Percentiles rank a stretch among this genome's conserved stretches.
These are phyloP conservation scores for Solanum medicagineum DNA, from an alignment of 257 asterid genomes.

Conservation along the genomic window DNA sequence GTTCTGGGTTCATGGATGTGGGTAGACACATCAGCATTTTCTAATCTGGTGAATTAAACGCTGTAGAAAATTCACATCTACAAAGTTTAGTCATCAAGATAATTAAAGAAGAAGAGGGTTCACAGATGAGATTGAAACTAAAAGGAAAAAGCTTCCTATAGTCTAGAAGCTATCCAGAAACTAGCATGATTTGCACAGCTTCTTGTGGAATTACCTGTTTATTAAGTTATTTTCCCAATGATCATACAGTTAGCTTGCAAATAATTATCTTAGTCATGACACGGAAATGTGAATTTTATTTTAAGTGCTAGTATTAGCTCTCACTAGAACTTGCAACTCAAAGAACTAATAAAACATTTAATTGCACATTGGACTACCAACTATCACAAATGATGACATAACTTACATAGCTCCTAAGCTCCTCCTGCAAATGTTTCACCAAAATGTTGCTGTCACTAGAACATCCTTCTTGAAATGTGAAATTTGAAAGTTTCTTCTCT, in stretches of 20 bases:
- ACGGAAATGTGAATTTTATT: neutral
- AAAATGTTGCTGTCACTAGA: constrained; percentile 42
- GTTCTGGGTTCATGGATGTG: too few relatives aligned
- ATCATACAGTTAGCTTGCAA: neutral
- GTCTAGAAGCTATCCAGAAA: neutral
- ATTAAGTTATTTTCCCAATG: neutral
- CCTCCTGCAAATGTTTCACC: constrained; percentile 91
- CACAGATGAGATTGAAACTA: neutral
- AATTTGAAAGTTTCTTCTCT: constrained; percentile 42
- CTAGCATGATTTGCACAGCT: neutral
- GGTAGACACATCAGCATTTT: too few relatives aligned
- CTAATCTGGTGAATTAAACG: too few relatives aligned
- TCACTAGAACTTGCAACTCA: neutral
- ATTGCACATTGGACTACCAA: neutral
- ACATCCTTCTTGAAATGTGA: constrained; percentile 39
- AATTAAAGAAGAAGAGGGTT: too few relatives aligned
- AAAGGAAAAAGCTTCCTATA: neutral
- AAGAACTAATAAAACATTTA: neutral
- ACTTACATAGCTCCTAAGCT: constrained; percentile 80
- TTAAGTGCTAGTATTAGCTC: neutral
- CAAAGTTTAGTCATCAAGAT: too few relatives aligned
- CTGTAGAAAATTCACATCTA: too few relatives aligned
- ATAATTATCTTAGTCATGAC: neutral
- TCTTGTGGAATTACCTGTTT: neutral
- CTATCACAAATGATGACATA: neutral